Evolutionary conservation across 768 basidiomycete species (phyloP).

Genomic region (Lepiota venenata): DNA sequence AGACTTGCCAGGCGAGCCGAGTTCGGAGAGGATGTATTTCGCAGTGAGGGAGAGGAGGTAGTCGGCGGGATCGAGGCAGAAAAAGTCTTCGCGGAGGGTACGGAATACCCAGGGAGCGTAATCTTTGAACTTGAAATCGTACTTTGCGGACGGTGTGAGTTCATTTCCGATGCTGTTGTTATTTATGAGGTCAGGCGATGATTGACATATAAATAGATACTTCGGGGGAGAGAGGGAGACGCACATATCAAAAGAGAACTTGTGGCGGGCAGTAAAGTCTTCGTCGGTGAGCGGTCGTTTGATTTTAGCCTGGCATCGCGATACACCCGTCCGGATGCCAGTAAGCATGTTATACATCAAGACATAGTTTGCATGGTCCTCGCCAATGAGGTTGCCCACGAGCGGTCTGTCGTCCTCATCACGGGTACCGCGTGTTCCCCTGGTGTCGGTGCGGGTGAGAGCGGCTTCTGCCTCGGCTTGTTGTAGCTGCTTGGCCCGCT

Average conservation of each 20-base stretch:
- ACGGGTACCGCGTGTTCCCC: constrained; percentile 16
- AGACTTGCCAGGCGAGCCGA: constrained; percentile 97
- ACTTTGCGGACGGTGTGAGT: constrained; percentile 94
- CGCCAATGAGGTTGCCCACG: constrained; percentile 96
- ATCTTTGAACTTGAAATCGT: constrained; percentile 99
- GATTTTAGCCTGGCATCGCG: constrained; percentile 94
- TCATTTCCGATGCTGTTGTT: constrained; percentile 87
- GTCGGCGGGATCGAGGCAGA: constrained; percentile 95
- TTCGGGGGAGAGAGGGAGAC: constrained; percentile 23
- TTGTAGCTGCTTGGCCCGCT: constrained; percentile 64
- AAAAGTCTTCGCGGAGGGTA: constrained; percentile 89
- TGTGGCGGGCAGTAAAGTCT: constrained; percentile 87
- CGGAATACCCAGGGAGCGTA: constrained; percentile 99
- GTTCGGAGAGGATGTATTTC: constrained; percentile 96
- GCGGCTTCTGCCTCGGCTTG: constrained; percentile 61
- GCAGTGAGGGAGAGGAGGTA: constrained; percentile 95
- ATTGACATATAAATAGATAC: background rate
- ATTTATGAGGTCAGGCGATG: background rate
- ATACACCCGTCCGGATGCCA: constrained; percentile 94
- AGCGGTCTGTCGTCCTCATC: constrained; percentile 51
- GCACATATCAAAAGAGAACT: constrained; percentile 96
- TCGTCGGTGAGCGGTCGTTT: constrained; percentile 79
- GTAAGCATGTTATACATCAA: constrained; percentile 99
- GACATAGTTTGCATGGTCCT: constrained; percentile 97
- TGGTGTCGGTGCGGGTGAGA: constrained; percentile 32